Conservation (phyloP, 2,329 filamentous ascomycete genomes). For the Alternaria sp. region DNA sequence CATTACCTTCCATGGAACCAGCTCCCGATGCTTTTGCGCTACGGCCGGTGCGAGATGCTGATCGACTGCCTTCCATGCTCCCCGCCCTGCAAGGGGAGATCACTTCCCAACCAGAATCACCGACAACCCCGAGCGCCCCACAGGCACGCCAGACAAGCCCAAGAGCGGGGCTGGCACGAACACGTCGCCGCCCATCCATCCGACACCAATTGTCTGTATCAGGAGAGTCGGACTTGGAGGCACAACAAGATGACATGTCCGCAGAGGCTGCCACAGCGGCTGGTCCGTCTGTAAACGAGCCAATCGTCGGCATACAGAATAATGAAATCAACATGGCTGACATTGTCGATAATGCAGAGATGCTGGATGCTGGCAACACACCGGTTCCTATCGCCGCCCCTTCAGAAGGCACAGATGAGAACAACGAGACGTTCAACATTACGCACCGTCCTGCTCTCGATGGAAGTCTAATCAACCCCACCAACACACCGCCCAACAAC, state of each 20-base stretch:
- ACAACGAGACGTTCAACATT: conserved; percentile 85
- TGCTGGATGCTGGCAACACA: conserved; percentile 74
- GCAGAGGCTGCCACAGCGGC: conserved; percentile 80
- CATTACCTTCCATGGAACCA: conserved; percentile 72
- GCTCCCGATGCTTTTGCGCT: conserved; percentile 73
- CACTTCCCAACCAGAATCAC: conserved; percentile 84
- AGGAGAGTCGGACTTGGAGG: conserved; percentile 81
- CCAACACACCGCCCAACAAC: conserved; percentile 66
- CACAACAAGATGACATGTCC: conserved; percentile 81
- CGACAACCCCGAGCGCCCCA: conserved; percentile 54
- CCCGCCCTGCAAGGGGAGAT: conserved; percentile 72
- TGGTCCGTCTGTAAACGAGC: conserved; percentile 72
- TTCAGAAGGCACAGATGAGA: conserved; percentile 81
- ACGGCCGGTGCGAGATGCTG: conserved; percentile 82
- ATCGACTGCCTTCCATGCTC: conserved; percentile 86
- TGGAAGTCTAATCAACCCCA: conserved; percentile 80
- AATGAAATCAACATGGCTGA: conserved; percentile 85
- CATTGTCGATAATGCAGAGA: conserved; percentile 81
- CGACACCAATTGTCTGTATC: conserved; percentile 86
- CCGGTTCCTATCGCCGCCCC: conserved; percentile 78
- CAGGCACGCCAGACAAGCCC: conserved; percentile 48
- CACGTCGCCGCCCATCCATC: conserved; percentile 80
- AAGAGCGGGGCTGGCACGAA: conserved; percentile 58
- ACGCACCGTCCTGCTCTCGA: conserved; percentile 85
- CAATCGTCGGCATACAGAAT: conserved; percentile 79